Evolutionary conservation across 192 early-diverging fungal genomes (phyloP), one percentile per base, ranked within the genome.

Genomic region (Podila clonocystis): DNA sequence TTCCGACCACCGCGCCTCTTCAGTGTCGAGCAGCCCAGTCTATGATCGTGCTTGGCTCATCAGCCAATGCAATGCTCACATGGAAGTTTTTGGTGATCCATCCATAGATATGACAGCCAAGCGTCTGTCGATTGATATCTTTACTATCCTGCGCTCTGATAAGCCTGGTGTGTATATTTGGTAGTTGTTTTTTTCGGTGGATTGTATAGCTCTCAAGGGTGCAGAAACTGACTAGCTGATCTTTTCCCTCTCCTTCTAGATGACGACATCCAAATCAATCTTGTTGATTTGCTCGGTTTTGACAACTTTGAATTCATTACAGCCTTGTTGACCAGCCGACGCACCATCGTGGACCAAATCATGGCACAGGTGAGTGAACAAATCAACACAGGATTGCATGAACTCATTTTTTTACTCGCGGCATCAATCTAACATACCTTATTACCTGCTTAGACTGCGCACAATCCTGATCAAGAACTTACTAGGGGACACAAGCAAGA

Each of bases 261-360:
- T 59, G 90, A 93, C 36, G 85, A 88, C 15, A 91, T 96, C 48
- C 89, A 95, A 74, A 85, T 70, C 36, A 83, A 74, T 9, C 76
- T 96, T 15, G 82, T 95, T 5, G 94, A 95, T 77, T 82, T 93
- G 1, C 68, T 96, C 22, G 95, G 95, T 8, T 94, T 86, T 72
- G 87, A 87, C 15, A 91, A 91, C 66, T 82, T 96, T 49, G 89
- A 92, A 34, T 91, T 96, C 61, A 88, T 94, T 31, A 70, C 83
- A 1, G 77, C 74, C 1, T 83, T 96, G 0, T 64, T 95, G 6
- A 57, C 82, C 2, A 85, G 93, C 69, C 82, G 94, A 4, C 52
- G 75, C 2, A 76, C 73, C 20, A 89, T 96, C 63, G 86, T 95
- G 6, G 71, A 89, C 15, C 90, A 89, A 63, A 89, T 94, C 55